A percentile compares a stretch with the other conserved stretches of the same genome.
phyloP scores from a whole-genome alignment of 1,284 basidiomycete species.

The Naganishia sp. region DNA sequence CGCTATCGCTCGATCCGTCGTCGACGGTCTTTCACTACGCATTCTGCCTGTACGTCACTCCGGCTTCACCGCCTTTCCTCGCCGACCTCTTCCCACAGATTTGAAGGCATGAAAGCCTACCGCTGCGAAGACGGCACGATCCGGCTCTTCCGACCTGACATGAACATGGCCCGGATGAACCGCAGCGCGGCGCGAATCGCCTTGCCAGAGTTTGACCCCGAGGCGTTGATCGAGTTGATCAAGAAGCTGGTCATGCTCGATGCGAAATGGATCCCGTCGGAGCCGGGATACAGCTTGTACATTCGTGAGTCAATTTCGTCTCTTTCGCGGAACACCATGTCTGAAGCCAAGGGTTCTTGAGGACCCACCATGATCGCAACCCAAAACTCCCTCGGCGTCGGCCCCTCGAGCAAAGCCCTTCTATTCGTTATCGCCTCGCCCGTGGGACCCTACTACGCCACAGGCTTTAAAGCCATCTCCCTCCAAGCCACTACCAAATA shows the following conservation, averaged over 20 bases:
- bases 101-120: constrained; percentile 98
- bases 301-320: constrained; percentile 59
- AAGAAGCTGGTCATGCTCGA: constrained; percentile 86
- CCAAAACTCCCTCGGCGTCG: constrained; percentile 82
- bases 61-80: background rate
- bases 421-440: constrained; percentile 93
- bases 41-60: constrained; percentile 51
- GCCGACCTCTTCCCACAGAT: constrained; percentile 48
- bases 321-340: background rate
- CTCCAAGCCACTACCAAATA: constrained; percentile 89
- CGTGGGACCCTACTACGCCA: constrained; percentile 91
- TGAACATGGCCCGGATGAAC: constrained; percentile 83
- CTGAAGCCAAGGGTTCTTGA: constrained; percentile 19
- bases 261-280: constrained; percentile 87
- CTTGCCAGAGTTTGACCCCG: constrained; percentile 71
- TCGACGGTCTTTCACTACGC: constrained; percentile 93
- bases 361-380: constrained; percentile 75
- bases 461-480: constrained; percentile 93
- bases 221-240: constrained; percentile 77
- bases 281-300: constrained; percentile 88
- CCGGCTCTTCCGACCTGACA: constrained; percentile 91
- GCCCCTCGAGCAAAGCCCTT: constrained; percentile 82
- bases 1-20: constrained; percentile 76
- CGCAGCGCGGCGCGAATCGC: constrained; percentile 54
- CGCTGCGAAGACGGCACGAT: constrained; percentile 74